phyloP scores from a whole-genome alignment of 2,329 filamentous ascomycete genomes.

The Zymoseptoria pseudotritici region DNA sequence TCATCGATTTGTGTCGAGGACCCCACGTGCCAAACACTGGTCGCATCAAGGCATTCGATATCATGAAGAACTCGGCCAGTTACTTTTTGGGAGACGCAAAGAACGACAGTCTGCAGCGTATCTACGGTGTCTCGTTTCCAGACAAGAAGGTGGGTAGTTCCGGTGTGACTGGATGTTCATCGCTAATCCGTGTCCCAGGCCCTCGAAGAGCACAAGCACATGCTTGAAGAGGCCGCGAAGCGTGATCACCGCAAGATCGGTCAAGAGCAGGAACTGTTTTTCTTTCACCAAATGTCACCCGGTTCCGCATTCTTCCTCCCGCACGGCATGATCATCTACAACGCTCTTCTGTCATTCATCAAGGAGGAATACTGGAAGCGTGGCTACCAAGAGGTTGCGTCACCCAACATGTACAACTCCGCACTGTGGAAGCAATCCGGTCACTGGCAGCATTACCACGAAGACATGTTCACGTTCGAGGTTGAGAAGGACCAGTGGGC shows the following conservation, averaged over 20 bases:
- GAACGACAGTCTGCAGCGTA: slow-evolving; percentile 92
- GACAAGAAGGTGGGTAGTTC: slow-evolving; percentile 71
- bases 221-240: slow-evolving; percentile 96
- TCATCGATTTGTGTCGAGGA: slow-evolving; percentile 92
- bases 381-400: slow-evolving; percentile 89
- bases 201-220: slow-evolving; percentile 83
- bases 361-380: slow-evolving; percentile 85
- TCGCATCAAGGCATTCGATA: slow-evolving; percentile 87
- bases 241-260: slow-evolving; percentile 91
- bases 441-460: slow-evolving; percentile 88
- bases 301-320: slow-evolving; percentile 75
- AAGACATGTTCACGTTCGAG: slow-evolving; percentile 88
- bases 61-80: slow-evolving; percentile 78
- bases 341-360: slow-evolving; percentile 74
- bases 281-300: slow-evolving; percentile 91
- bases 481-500: slow-evolving; percentile 79
- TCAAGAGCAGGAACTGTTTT: slow-evolving; percentile 93
- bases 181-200: slow-evolving; percentile 9
- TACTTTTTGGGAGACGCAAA: slow-evolving; percentile 92
- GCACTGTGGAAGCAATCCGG: slow-evolving; percentile 90
- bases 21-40: slow-evolving; percentile 92
- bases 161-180: background rate
- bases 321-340: slow-evolving; percentile 89
- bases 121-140: slow-evolving; percentile 93
- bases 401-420: slow-evolving; percentile 93